Evolutionary conservation across 2,329 filamentous ascomycete genomes (phyloP).

Genomic region (Polytolypa hystricis): DNA sequence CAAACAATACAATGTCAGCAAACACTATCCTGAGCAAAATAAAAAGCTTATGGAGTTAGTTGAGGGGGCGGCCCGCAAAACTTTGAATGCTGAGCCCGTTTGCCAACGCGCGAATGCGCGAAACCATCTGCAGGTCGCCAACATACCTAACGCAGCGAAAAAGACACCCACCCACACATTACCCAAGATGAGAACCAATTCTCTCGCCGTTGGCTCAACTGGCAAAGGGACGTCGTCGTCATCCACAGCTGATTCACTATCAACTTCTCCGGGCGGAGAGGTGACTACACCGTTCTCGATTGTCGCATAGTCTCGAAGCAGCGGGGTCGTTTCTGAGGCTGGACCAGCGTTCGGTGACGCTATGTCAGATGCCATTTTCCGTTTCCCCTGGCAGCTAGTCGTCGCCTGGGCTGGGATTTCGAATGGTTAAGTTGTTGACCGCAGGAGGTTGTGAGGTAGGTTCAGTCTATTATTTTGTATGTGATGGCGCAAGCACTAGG

Average conservation of each 20-base stretch:
- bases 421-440: no score
- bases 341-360: not conserved
- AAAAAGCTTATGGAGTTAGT: no score
- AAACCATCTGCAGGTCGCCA: no score
- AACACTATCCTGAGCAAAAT: no score
- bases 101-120: no score
- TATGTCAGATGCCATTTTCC: not conserved
- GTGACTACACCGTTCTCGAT: not conserved
- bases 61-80: no score
- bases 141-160: conserved; percentile 43
- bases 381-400: no score
- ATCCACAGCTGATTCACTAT: not conserved
- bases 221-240: conserved; percentile 15
- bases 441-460: no score
- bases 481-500: no score
- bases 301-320: conserved; percentile 7
- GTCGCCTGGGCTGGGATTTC: not conserved
- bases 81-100: no score
- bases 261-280: not conserved
- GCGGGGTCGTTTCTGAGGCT: conserved; percentile 11
- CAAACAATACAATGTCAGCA: no score
- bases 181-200: conserved; percentile 38
- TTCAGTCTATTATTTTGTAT: no score
- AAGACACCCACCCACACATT: conserved; percentile 45
- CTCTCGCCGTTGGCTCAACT: conserved; percentile 38